Evolutionary conservation across 805 yeast genomes (phyloP), one percentile per base, ranked within the genome.

Genomic region (Myxozyma udenii): DNA sequence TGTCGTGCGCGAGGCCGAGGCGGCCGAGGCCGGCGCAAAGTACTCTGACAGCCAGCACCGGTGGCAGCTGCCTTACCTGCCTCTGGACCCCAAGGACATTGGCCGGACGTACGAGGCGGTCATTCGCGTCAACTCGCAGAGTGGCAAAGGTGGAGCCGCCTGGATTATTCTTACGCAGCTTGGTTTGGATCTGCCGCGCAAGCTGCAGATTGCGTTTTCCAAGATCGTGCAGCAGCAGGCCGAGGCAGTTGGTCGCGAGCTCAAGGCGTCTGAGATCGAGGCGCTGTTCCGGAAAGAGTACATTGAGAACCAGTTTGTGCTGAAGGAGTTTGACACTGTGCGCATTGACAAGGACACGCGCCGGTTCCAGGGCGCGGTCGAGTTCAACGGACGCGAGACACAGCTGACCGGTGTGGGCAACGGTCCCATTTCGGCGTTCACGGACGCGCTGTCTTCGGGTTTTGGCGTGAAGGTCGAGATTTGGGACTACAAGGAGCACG

Each of bases 61-160:
- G 12, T 86, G 95, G 95, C 74, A 78, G 62, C 74, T 86, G 52
- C 95, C 95, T 18, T 86, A 86, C 70, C 75, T 86, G 61, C 95
- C 95, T 25, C 75, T 87, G 64, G 95, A 86, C 66, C 95, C 95
- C 41, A 75, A 78, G 61, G 95, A 87, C 67, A 83, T 86, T 62
- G 95, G 95, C 46, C 79, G 93, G 68, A 84, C 84, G n/a, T 87
- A 87, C 71, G 95, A 87, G 70, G 93, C 95, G n/a, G 85, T 87
- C 50, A 86, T 86, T 62, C 80, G 95, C 65, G 93, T 86, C 67
- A 86, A 86, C 70, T 85, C 93, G 11, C 95, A 86, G 71, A 79
- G 87, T 23, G 95, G 95, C 56, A 86, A 86, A 71, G 95, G 95
- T 63, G 95, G 95, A 60, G 85, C 91, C 9, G 87, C 95, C 4